Conservation (phyloP, 2,329 filamentous ascomycete species). For the Aureobasidium sp. region DNA sequence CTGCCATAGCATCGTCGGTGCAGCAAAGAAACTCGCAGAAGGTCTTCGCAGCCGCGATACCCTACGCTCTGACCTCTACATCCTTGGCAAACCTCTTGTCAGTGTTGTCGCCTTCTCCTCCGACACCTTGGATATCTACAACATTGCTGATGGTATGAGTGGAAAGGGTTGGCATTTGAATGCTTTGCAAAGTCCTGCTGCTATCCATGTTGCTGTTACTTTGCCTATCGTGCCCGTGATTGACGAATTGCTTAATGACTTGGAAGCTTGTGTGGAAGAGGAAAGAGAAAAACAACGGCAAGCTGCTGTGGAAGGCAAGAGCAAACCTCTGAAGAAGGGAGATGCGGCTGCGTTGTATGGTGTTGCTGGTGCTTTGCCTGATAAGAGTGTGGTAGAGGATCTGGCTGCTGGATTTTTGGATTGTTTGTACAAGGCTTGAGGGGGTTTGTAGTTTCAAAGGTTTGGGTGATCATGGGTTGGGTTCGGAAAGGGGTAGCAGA, state of each 20-base stretch:
- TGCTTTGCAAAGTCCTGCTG: conserved; percentile 81
- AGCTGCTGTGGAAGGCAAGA: conserved; percentile 61
- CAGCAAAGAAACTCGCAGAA: conserved; percentile 72
- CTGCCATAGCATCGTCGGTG: conserved; percentile 80
- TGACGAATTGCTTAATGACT: conserved; percentile 69
- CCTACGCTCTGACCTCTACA: conserved; percentile 64
- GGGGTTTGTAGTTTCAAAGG: too few species aligned
- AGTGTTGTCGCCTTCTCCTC: conserved; percentile 84
- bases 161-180: conserved; percentile 91
- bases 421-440: conserved; percentile 76
- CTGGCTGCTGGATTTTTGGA: conserved; percentile 87
- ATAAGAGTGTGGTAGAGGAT: conserved; percentile 90
- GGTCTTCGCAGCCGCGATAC: conserved; percentile 63
- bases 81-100: conserved; percentile 80
- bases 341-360: conserved; percentile 88
- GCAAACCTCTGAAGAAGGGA: conserved; percentile 53
- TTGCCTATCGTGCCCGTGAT: conserved; percentile 75
- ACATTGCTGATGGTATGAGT: conserved; percentile 84
- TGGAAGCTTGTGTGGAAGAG: conserved; percentile 53
- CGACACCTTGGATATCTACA: conserved; percentile 84
- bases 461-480: too few species aligned
- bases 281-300: conserved; percentile 78
- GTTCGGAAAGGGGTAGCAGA: too few species aligned
- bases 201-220: conserved; percentile 91
- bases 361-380: conserved; percentile 87